phyloP scores from a whole-genome alignment of 23 red algal genomes.

The Chondrus crispus region DNA sequence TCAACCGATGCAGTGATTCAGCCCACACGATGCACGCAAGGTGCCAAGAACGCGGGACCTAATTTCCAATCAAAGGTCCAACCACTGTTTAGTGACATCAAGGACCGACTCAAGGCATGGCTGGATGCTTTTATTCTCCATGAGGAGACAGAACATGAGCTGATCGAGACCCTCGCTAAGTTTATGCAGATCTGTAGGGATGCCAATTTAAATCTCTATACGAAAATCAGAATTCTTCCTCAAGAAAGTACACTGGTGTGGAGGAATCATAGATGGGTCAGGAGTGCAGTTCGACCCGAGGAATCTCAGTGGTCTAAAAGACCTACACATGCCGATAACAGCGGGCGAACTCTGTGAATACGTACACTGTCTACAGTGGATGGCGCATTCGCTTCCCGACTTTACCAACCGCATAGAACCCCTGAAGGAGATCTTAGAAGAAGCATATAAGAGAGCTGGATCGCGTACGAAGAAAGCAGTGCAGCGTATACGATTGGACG shows the following conservation, averaged over 20 bases:
- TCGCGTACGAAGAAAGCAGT: not conserved
- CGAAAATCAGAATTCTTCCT: slow-evolving; percentile 10
- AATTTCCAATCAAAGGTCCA: slow-evolving; percentile 17
- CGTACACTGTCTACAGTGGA: not conserved
- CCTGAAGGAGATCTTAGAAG: not conserved
- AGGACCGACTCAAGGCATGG: not conserved
- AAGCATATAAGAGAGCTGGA: slow-evolving; percentile 3
- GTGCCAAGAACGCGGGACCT: not conserved
- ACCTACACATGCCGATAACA: not conserved
- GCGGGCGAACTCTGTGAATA: not conserved
- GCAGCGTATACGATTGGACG: not conserved
- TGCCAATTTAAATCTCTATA: not conserved
- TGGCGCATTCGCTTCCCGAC: not conserved
- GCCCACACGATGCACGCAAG: not conserved
- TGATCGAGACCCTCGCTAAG: not conserved
- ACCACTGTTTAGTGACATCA: not conserved
- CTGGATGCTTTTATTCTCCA: slow-evolving; percentile 1
- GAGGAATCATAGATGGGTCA: not conserved
- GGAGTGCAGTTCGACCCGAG: not conserved
- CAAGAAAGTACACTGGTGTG: not conserved
- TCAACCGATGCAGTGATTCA: not conserved
- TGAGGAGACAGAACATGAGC: not conserved
- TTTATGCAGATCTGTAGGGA: not conserved
- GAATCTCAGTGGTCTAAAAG: not conserved
- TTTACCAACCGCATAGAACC: not conserved